Evolutionary conservation across 176 grass and related monocot species (phyloP).

Genomic region (Juncus effusus): DNA sequence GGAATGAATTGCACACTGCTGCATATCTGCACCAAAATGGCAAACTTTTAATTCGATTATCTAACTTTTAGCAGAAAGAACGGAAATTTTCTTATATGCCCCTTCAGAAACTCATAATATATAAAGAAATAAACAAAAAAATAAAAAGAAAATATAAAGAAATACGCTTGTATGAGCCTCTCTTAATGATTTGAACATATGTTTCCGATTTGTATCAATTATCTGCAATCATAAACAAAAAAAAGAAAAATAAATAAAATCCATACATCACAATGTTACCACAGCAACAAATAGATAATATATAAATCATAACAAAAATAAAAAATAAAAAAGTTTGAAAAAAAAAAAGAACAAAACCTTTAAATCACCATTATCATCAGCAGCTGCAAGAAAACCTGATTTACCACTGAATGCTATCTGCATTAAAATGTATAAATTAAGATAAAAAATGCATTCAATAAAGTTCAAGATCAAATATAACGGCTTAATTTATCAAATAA

Average conservation of each 20-base stretch:
- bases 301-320: constrained; percentile 2
- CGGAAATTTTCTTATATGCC: background rate
- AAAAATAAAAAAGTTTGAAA: background rate
- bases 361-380: constrained; percentile 92
- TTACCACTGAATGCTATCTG: constrained; percentile 77
- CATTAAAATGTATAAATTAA: constrained; percentile 10
- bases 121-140: constrained; percentile 10
- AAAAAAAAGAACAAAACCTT: constrained; percentile 38
- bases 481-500: too few relatives aligned
- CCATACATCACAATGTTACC: background rate
- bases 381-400: constrained; percentile 74
- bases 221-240: constrained; percentile 50
- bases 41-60: background rate
- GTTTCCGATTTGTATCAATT: constrained; percentile 57
- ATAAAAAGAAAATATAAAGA: constrained; percentile 15
- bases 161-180: constrained; percentile 88
- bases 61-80: background rate
- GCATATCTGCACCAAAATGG: constrained; percentile 58
- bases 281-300: constrained; percentile 1
- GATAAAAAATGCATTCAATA: background rate
- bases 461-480: background rate
- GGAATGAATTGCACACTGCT: constrained; percentile 79
- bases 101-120: background rate
- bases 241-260: background rate
- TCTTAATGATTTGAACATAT: constrained; percentile 87